Conservation (phyloP, 441 rosid species). For the Corymbia citriodora region DNA sequence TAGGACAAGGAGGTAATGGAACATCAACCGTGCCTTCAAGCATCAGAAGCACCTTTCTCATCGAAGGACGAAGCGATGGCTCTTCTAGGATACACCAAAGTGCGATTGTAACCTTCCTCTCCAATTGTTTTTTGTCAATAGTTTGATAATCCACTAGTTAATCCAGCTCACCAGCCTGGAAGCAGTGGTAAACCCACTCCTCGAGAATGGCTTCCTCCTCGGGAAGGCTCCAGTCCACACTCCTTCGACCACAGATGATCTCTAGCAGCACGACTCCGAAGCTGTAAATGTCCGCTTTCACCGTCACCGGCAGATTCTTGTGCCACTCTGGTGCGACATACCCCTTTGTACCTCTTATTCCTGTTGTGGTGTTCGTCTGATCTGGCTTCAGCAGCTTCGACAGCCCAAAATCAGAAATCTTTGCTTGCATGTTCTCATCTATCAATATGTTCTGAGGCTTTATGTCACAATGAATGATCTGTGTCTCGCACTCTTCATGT, state of each 20-base stretch:
- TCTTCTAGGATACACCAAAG: neutral
- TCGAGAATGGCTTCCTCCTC: neutral
- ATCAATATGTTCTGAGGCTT: neutral
- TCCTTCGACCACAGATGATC: neutral
- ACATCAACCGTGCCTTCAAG: constrained; percentile 14
- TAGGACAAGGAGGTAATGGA: constrained; percentile 16
- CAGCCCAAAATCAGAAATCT: neutral
- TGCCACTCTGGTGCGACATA: neutral
- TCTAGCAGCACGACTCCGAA: neutral
- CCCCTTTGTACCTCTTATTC: neutral
- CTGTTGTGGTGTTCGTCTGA: neutral
- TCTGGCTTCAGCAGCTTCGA: neutral
- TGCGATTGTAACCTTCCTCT: neutral
- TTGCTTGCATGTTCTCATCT: neutral
- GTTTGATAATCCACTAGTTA: neutral
- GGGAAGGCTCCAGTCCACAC: neutral
- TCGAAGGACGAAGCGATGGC: constrained; percentile 19
- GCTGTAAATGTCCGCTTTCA: neutral
- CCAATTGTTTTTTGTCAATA: neutral
- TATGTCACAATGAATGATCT: neutral
- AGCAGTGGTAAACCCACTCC: neutral
- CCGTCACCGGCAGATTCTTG: neutral
- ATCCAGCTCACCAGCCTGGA: neutral
- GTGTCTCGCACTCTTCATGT: neutral
- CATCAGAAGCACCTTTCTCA: constrained; percentile 18